phyloP scores from a whole-genome alignment of 139 green algal genomes.

The Eudorina sp. region DNA sequence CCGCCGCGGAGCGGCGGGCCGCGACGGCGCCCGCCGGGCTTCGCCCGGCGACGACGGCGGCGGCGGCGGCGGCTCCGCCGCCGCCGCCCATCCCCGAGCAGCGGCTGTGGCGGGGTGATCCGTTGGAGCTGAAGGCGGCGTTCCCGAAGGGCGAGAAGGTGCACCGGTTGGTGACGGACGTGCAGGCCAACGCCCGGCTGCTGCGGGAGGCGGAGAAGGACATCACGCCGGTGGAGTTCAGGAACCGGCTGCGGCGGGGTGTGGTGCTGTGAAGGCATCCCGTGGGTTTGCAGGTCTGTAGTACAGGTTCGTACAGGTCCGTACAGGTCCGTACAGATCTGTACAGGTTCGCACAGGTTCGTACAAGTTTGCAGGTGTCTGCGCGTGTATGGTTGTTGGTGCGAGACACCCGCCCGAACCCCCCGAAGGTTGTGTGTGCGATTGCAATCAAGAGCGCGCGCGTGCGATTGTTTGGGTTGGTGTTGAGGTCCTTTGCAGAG shows the following conservation, averaged over 20 bases:
- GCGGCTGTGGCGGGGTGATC: conserved; percentile 34
- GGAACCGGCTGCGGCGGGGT: background rate
- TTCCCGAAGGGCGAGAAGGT: conserved; percentile 39
- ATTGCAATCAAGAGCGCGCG: too few species aligned
- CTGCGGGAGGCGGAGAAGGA: conserved; percentile 21
- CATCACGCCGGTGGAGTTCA: conserved; percentile 30
- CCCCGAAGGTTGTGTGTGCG: too few species aligned
- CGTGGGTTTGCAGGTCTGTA: too few species aligned
- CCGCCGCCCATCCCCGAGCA: background rate
- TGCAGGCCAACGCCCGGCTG: conserved; percentile 11
- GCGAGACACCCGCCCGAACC: too few species aligned
- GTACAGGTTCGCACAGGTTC: too few species aligned
- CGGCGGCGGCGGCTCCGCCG: background rate
- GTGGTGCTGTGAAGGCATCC: conserved; percentile 31
- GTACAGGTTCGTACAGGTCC: too few species aligned
- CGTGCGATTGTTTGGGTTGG: too few species aligned
- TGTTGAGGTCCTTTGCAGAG: too few species aligned
- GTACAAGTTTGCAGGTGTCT: too few species aligned
- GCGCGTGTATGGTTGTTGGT: too few species aligned
- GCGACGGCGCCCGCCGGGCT: conserved; percentile 8
- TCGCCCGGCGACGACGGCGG: background rate
- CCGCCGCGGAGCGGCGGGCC: background rate
- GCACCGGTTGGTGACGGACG: conserved; percentile 32
- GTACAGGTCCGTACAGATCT: too few species aligned
- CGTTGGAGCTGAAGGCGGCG: conserved; percentile 3